Base-by-base conservation (phyloP, 169 alveolate genomes). In the Plasmodium sp. region DNA sequence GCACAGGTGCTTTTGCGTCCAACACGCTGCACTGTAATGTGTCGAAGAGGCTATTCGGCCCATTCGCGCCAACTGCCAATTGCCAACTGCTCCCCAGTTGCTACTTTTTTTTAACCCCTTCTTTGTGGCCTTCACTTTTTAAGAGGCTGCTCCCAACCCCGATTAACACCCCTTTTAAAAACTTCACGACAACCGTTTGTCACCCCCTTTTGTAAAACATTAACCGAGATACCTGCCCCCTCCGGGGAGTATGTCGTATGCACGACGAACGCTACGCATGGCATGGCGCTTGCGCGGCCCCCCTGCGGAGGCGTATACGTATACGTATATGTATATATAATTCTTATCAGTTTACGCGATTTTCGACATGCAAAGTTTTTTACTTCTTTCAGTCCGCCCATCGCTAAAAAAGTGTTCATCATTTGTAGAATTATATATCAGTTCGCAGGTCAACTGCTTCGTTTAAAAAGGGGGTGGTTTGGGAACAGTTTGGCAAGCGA, bases 381-480 rank as follows among this genome's bases (percentile, higher is more conserved):
- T 73, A 90, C 90, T 90, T 80, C 34, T 34, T 90, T 90, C 91
- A 73, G 94, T 90, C 94, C 94, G 94, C 94, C 94, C 94, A 90
- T 90, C 94, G 94, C 94, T 90, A 14, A 79, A 14, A 84, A 80
- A 82, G 67, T 90, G 27, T 62, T 90, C 94, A 90, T 90, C 94
- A 90, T 90, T 90, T 90, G 45, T 80, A 90, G 94, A 74, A 90
- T 90, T 90, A 81, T 43, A 67, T 83, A 58, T 83, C 7, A 58
- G 72, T 34, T 31, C 58, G 72, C 39, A 83, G 14, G 71, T 83
- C 62, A n/a, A 81, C 34, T 77, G 34, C 22, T n/a, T 77, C 48
- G 31, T 77, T 77, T 77, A 77, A 36, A 9, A 77, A 39, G 33
- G 56, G 84, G 84, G 6, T 77, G 16, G n/a, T 77, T 77, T 77